phyloP scores from a whole-genome alignment of 2,329 filamentous ascomycete species.

The Amauroascus niger region DNA sequence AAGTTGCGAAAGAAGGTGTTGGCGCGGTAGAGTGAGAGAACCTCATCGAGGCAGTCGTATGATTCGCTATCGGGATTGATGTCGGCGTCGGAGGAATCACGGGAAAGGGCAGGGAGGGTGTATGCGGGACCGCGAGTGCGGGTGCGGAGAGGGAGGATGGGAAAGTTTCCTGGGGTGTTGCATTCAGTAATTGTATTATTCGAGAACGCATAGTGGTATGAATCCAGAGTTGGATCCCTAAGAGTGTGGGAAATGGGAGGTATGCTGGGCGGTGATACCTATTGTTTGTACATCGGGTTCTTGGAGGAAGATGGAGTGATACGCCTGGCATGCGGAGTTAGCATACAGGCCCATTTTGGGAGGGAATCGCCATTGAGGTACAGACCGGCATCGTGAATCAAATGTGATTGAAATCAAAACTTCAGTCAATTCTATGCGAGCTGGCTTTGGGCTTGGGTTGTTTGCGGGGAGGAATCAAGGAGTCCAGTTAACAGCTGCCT shows the following conservation, averaged over 20 bases:
- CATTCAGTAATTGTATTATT: not conserved
- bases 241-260: not conserved
- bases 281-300: conserved; percentile 60
- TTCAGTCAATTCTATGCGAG: too few species aligned
- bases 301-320: conserved; percentile 93
- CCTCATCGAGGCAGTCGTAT: conserved; percentile 94
- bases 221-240: too few species aligned
- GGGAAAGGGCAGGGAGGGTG: conserved; percentile 58
- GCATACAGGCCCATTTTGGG: not conserved
- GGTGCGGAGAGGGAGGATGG: conserved; percentile 86
- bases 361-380: not conserved
- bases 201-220: too few species aligned
- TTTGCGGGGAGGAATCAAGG: too few species aligned
- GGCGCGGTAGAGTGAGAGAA: conserved; percentile 83
- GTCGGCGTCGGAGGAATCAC: conserved; percentile 43
- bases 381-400: conserved; percentile 41
- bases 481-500: not conserved
- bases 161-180: conserved; percentile 65
- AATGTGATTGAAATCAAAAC: too few species aligned
- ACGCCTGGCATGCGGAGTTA: conserved; percentile 53
- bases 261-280: conserved; percentile 35
- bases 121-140: conserved; percentile 92
- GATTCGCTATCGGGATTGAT: conserved; percentile 77
- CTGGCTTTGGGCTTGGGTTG: too few species aligned
- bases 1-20: conserved; percentile 99